Evolutionary conservation across 805 yeast species (phyloP).

Genomic region (Cyberlindnera xylosilytica): DNA sequence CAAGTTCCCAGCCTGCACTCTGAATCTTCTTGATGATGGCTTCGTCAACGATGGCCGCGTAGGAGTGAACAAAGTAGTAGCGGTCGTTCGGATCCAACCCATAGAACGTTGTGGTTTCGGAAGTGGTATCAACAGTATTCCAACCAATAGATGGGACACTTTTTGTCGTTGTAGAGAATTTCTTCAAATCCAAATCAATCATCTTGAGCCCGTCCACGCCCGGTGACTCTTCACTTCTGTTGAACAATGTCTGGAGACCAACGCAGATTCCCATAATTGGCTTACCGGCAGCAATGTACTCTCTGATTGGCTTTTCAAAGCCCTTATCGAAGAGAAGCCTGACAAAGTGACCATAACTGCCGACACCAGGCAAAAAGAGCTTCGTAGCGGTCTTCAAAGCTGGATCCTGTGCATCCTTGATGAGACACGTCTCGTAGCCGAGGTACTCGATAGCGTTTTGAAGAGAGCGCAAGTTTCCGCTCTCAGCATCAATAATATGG

Average conservation of each 20-base stretch:
- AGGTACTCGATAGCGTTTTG: constrained; percentile 78
- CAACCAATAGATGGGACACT: constrained; percentile 98
- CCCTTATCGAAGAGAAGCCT: constrained; percentile 58
- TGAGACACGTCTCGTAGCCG: constrained; percentile 66
- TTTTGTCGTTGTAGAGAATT: constrained; percentile 61
- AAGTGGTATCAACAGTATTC: constrained; percentile 49
- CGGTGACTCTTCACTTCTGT: constrained; percentile 72
- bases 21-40: constrained; percentile 31
- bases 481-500: constrained; percentile 84
- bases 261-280: constrained; percentile 97
- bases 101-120: constrained; percentile 40
- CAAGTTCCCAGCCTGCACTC: constrained; percentile 65
- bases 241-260: constrained; percentile 85
- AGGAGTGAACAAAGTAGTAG: constrained; percentile 95
- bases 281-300: constrained; percentile 72
- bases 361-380: constrained; percentile 93
- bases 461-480: constrained; percentile 90
- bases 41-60: constrained; percentile 65
- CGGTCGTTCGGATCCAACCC: constrained; percentile 65
- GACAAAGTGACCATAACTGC: constrained; percentile 94
- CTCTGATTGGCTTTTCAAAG: constrained; percentile 60
- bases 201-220: constrained; percentile 58
- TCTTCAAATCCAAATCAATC: constrained; percentile 48
- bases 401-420: constrained; percentile 58
- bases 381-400: constrained; percentile 43